Conservation (phyloP, 2,329 filamentous ascomycete genomes). For the Diaporthe helianthi region DNA sequence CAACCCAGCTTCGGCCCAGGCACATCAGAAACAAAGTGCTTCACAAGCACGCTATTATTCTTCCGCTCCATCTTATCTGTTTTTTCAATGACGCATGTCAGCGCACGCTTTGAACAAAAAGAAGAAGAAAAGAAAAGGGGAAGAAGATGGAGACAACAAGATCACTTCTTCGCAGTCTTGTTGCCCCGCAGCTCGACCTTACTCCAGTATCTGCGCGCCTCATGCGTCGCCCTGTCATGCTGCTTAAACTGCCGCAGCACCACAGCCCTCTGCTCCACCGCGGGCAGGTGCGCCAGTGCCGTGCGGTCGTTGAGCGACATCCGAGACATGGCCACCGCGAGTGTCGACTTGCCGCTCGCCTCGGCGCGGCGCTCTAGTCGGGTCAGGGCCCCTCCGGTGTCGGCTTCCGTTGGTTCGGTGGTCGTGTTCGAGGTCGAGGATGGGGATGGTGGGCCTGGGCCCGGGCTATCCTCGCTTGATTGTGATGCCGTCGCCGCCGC, state of each 20-base stretch:
- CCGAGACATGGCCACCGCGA: constrained; percentile 2
- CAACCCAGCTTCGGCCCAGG: constrained; percentile 29
- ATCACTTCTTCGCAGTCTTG: background rate
- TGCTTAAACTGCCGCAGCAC: constrained; percentile 42
- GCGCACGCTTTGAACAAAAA: background rate
- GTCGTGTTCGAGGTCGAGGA: background rate
- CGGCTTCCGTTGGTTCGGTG: too few species aligned
- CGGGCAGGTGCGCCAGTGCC: constrained; percentile 41
- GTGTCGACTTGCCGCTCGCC: background rate
- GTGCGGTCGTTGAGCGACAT: constrained; percentile 41
- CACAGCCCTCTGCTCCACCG: constrained; percentile 41
- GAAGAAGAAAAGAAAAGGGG: too few species aligned
- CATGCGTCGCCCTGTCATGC: constrained; percentile 38
- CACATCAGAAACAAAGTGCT: constrained; percentile 38
- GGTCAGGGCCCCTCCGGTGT: background rate
- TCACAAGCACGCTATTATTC: constrained; percentile 38
- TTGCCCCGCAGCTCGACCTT: constrained; percentile 35
- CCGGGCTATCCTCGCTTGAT: background rate
- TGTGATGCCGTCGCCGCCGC: background rate
- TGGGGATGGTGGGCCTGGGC: background rate
- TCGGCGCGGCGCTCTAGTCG: constrained; percentile 20
- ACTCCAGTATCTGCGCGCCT: constrained; percentile 35
- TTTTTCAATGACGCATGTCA: background rate
- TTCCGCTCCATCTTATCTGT: constrained; percentile 30
- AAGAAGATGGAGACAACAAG: background rate